Evolutionary conservation across 2,329 filamentous ascomycete species (phyloP), one percentile per base, ranked within the genome.

Genomic region (Trichoderma koningii): DNA sequence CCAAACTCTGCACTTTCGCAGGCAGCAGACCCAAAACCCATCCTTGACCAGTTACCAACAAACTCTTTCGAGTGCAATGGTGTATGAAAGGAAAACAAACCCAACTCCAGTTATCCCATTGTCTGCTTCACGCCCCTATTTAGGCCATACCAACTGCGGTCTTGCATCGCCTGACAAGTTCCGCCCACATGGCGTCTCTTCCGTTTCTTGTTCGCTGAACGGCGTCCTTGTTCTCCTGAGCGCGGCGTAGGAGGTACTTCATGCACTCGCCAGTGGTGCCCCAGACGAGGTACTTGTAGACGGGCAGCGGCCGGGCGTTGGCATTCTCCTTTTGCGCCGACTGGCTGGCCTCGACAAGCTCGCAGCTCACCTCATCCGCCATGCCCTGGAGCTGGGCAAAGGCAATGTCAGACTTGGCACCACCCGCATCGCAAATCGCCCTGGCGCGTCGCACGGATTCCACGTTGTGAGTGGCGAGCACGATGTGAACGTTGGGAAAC

Each of bases 331-430:
- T 67, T 17, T 71, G 68, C 44, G 76, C 73, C 3, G 72, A 70
- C 60, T 73, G 72, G 61, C 73, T 72, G 10, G 77, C 76, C 67
- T 78, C 75, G 38, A 79, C 76, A 15, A 89, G 77, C 73, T 87
- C 85, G 73, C 86, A 88, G 74, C 89, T 92, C 60, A 98, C 87
- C 74, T 97, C 93, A 71, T 98, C 94, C 1, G 94, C 94, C 94
- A 98, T 98, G 47, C 94, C 93, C 80, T 94, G 90, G 1, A 97
- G 85, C 78, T 97, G 93, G 3, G 90, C 80, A 53, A 79, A 81
- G 0, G 76, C 75, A 50, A 80, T 72, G 26, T 74, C 73, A 0
- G 76, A 77, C 72, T 76, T 77, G 67, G 78, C 78, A 9, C 71
- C 73, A 14, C 79, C 79, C 7, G 72, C 75, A 69, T 82, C 81